These are phyloP conservation scores for Nannochloris sp. DNA, from an alignment of 139 green algal genomes.

Conservation along the genomic window DNA sequence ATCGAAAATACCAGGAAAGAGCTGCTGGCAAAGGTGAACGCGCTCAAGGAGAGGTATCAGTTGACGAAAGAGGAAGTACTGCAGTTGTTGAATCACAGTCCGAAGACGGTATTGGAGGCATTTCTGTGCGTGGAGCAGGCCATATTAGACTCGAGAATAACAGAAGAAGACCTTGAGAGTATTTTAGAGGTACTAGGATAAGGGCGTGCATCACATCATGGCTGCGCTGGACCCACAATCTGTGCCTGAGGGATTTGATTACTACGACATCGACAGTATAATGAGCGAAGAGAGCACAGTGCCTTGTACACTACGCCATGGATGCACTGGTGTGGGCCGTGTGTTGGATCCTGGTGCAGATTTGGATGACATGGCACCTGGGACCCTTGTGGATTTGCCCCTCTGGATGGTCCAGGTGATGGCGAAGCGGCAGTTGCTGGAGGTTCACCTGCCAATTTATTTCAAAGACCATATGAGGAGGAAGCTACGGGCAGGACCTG, in stretches of 20 bases:
- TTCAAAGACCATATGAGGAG: conserved; percentile 40
- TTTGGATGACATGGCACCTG: conserved; percentile 13
- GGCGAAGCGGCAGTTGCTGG: conserved; percentile 29
- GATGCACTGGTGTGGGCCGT: conserved; percentile 26
- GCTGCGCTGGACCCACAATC: not conserved
- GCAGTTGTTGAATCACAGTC: conserved; percentile 47
- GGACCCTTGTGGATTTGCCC: conserved; percentile 30
- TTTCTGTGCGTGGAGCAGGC: conserved; percentile 35
- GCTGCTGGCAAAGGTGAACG: conserved; percentile 25
- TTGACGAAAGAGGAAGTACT: conserved; percentile 40
- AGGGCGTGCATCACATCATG: conserved; percentile 10
- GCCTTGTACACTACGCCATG: conserved; percentile 17
- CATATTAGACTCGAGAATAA: conserved; percentile 36
- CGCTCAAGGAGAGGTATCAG: conserved; percentile 20
- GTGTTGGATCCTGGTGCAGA: conserved; percentile 40
- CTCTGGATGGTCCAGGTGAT: conserved; percentile 39
- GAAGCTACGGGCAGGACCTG: conserved; percentile 42
- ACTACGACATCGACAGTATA: conserved; percentile 27
- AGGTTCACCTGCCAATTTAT: conserved; percentile 23
- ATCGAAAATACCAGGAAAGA: conserved; percentile 11
- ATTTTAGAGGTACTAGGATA: conserved; percentile 21
- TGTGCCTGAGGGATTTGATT: conserved; percentile 10
- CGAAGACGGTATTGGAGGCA: conserved; percentile 35
- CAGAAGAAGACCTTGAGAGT: conserved; percentile 30
- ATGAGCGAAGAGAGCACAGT: conserved; percentile 34